Conservation (phyloP, 495 filamentous ascomycete genomes). For the Tetracladium marchalianum region DNA sequence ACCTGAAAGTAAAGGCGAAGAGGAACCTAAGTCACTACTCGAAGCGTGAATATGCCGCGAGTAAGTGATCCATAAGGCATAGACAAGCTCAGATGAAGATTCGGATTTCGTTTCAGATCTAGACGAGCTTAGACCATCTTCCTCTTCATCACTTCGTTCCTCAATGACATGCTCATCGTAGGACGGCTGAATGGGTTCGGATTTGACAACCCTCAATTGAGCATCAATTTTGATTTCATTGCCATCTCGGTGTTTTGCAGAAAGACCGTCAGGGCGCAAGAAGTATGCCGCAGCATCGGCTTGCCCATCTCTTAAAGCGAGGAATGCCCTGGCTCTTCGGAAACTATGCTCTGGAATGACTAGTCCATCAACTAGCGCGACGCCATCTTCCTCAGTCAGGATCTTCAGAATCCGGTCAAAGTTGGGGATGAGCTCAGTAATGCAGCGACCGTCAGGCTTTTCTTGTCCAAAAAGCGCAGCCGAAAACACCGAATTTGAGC, state of each 20-base stretch:
- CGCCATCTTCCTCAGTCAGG: conserved; percentile 76
- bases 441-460: conserved; percentile 66
- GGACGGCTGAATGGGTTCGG: conserved; percentile 44
- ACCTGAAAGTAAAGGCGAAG: conserved; percentile 50
- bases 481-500: conserved; percentile 90
- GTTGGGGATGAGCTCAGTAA: conserved; percentile 72
- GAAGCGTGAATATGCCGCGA: conserved; percentile 82
- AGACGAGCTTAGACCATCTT: conserved; percentile 7
- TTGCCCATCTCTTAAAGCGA: conserved; percentile 72
- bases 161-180: conserved; percentile 33
- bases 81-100: conserved; percentile 66
- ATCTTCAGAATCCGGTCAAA: conserved; percentile 76
- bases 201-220: conserved; percentile 92
- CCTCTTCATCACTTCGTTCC: conserved; percentile 41
- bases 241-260: conserved; percentile 81
- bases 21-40: conserved; percentile 40
- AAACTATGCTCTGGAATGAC: conserved; percentile 96
- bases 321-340: conserved; percentile 73
- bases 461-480: conserved; percentile 83
- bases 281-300: conserved; percentile 68
- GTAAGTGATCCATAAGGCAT: conserved; percentile 95
- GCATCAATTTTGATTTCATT: conserved; percentile 85
- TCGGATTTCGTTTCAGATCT: conserved; percentile 8
- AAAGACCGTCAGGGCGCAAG: conserved; percentile 68
- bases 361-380: conserved; percentile 81